Percentiles rank a stretch among this genome's conserved stretches.
Conservation (phyloP, 2,329 filamentous ascomycete species). For the Pseudonectria foliicola region DNA sequence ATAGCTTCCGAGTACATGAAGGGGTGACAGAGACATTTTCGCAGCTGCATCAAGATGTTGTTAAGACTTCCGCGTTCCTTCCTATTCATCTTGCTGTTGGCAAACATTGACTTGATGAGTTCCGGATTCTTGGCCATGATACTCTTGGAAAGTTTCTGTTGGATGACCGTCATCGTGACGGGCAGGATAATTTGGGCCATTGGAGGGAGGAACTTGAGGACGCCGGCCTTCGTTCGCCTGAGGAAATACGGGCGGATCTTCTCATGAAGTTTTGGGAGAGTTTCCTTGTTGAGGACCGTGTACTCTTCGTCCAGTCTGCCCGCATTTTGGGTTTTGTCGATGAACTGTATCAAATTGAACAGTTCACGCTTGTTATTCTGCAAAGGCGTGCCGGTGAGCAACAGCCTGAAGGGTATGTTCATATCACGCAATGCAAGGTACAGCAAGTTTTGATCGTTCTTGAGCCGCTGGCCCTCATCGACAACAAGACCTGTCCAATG, state of each 20-base stretch:
- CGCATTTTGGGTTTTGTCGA: conserved; percentile 67
- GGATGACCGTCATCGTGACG: conserved; percentile 88
- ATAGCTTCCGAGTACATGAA: conserved; percentile 90
- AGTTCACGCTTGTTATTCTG: conserved; percentile 94
- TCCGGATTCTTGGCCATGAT: conserved; percentile 88
- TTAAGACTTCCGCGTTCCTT: conserved; percentile 74
- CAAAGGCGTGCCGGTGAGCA: conserved; percentile 85
- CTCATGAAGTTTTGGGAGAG: conserved; percentile 71
- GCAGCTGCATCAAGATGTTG: conserved; percentile 92
- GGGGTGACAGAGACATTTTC: conserved; percentile 91
- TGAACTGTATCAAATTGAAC: conserved; percentile 94
- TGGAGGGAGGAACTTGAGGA: conserved; percentile 83
- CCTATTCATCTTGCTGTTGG: conserved; percentile 56
- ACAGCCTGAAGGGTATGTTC: conserved; percentile 72
- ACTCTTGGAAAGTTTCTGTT: conserved; percentile 90
- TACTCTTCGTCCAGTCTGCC: conserved; percentile 68
- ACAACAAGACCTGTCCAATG: conserved; percentile 86
- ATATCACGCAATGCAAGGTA: conserved; percentile 69
- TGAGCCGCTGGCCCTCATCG: conserved; percentile 91
- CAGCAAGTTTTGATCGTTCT: conserved; percentile 81
- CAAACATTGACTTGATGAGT: conserved; percentile 81
- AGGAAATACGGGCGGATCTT: conserved; percentile 69
- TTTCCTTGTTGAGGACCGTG: conserved; percentile 71
- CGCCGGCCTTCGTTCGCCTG: conserved; percentile 78
- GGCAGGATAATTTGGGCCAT: conserved; percentile 94